phyloP scores from a whole-genome alignment of 1,139 yeast genomes.

The Yamadazyma triangularis region DNA sequence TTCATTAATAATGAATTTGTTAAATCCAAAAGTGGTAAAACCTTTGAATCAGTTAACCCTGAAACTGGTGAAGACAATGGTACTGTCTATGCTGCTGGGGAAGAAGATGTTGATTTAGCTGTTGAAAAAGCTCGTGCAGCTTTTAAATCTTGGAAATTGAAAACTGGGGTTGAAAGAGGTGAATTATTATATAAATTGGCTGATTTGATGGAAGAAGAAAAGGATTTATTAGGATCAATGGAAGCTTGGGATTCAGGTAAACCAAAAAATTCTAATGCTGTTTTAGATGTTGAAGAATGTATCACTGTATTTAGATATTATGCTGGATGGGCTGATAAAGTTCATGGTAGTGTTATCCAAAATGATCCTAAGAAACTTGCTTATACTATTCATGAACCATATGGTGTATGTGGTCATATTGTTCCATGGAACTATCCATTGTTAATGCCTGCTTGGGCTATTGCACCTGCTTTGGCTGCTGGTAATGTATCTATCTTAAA shows the following conservation, averaged over 20 bases:
- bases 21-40: constrained; percentile 55
- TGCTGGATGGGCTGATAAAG: constrained; percentile 84
- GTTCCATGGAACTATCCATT: constrained; percentile 66
- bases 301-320: constrained; percentile 59
- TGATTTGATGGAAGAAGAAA: constrained; percentile 51
- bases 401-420: constrained; percentile 76
- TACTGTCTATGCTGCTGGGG: constrained; percentile 61
- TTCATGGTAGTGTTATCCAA: constrained; percentile 65
- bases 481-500: constrained; percentile 64
- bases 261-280: constrained; percentile 48
- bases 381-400: constrained; percentile 78
- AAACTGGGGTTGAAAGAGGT: constrained; percentile 52
- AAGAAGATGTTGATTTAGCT: constrained; percentile 70
- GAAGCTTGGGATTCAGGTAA: constrained; percentile 85
- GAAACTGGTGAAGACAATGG: constrained; percentile 66
- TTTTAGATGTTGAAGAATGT: constrained; percentile 57
- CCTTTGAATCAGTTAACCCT: constrained; percentile 60
- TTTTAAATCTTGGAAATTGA: constrained; percentile 49
- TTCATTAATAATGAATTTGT: constrained; percentile 82
- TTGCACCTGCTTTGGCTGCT: constrained; percentile 65
- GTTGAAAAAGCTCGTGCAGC: constrained; percentile 71
- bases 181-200: constrained; percentile 54
- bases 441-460: constrained; percentile 56
- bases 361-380: constrained; percentile 66
- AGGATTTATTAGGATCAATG: constrained; percentile 56